A percentile compares a stretch with the other conserved stretches of the same genome.
Conservation (phyloP, 768 basidiomycete genomes). For the Tephrocybe rancida region DNA sequence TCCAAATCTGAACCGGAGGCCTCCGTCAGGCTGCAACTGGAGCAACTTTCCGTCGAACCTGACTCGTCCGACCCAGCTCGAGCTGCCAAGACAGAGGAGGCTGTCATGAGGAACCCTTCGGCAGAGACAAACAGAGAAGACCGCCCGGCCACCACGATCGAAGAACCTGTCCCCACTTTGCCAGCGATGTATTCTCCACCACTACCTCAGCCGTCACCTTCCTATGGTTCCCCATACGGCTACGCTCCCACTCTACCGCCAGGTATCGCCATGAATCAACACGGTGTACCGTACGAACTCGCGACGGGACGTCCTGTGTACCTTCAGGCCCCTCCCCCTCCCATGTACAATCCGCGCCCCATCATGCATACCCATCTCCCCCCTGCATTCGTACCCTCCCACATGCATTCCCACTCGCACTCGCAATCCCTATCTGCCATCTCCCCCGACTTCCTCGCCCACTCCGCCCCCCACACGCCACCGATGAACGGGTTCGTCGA, state of each 20-base stretch:
- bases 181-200: slow-evolving; percentile 47
- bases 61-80: slow-evolving; percentile 35
- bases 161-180: slow-evolving; percentile 40
- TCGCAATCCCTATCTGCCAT: slow-evolving; percentile 36
- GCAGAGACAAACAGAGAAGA: slow-evolving; percentile 25
- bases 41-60: slow-evolving; percentile 38
- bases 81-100: slow-evolving; percentile 47
- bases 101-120: slow-evolving; percentile 43
- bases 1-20: slow-evolving; percentile 30
- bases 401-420: slow-evolving; percentile 62
- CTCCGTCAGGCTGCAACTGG: slow-evolving; percentile 37
- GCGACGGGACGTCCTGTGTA: slow-evolving; percentile 83
- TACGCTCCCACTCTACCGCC: slow-evolving; percentile 67
- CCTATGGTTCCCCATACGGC: slow-evolving; percentile 68
- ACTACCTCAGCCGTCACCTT: slow-evolving; percentile 49
- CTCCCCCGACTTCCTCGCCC: slow-evolving; percentile 65
- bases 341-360: slow-evolving; percentile 71
- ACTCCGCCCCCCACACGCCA: slow-evolving; percentile 56
- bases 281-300: slow-evolving; percentile 81
- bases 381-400: slow-evolving; percentile 60
- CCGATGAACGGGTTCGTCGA: slow-evolving; percentile 67
- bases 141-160: slow-evolving; percentile 12
- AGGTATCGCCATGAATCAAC: slow-evolving; percentile 72
- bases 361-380: slow-evolving; percentile 57
- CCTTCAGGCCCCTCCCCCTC: slow-evolving; percentile 58